These are phyloP conservation scores for Euphorbia pulcherrima DNA, from an alignment of 345 rosid species.

Conservation along the genomic window DNA sequence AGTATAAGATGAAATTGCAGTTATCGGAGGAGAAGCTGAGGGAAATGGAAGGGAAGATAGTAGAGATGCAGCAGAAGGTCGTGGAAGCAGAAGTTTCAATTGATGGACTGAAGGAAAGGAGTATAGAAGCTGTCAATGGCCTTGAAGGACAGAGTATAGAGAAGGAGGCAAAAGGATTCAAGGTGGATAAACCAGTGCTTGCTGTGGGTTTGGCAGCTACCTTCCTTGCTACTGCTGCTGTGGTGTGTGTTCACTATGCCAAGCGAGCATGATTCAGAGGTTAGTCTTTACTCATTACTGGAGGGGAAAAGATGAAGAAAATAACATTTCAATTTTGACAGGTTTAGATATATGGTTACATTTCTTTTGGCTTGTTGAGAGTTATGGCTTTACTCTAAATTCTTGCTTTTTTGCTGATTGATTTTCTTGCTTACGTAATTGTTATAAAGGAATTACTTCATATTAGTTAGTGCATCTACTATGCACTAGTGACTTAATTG, in stretches of 20 bases:
- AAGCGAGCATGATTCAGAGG: slow-evolving; percentile 37
- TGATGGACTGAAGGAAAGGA: slow-evolving; percentile 38
- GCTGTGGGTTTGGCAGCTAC: slow-evolving; percentile 52
- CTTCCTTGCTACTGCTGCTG: slow-evolving; percentile 43
- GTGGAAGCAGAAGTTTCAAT: slow-evolving; percentile 38
- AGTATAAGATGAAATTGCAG: slow-evolving; percentile 41
- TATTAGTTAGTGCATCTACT: not conserved
- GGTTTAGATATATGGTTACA: slow-evolving; percentile 20
- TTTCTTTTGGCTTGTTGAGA: slow-evolving; percentile 28
- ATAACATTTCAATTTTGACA: slow-evolving; percentile 35
- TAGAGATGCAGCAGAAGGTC: slow-evolving; percentile 38
- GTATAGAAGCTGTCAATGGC: slow-evolving; percentile 35
- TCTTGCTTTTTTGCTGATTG: slow-evolving; percentile 25
- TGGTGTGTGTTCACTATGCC: slow-evolving; percentile 40
- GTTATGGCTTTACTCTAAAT: slow-evolving; percentile 13
- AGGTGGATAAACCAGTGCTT: slow-evolving; percentile 42
- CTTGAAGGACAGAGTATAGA: slow-evolving; percentile 11
- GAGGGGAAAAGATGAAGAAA: not conserved
- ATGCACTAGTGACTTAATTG: not conserved
- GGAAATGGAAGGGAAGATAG: slow-evolving; percentile 31
- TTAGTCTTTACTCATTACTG: slow-evolving; percentile 11
- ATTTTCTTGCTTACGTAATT: not conserved
- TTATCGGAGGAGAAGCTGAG: slow-evolving; percentile 37
- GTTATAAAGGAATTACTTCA: slow-evolving; percentile 7
- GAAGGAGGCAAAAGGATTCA: slow-evolving; percentile 15